Conservation (phyloP, 169 alveolate genomes). For the Cryptosporidium bovis region DNA sequence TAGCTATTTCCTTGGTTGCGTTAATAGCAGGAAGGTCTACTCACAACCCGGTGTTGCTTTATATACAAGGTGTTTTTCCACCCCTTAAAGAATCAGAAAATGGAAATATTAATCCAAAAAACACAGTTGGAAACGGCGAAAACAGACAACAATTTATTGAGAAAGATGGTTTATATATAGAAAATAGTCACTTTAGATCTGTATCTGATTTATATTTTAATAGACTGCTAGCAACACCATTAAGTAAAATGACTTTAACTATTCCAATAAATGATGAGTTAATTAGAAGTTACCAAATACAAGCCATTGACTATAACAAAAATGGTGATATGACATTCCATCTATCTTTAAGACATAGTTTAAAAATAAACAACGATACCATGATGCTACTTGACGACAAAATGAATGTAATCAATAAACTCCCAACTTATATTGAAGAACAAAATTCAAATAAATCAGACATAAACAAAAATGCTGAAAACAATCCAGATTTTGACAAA, state of each 20-base stretch:
- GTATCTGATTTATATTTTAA: constrained; percentile 37
- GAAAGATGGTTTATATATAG: background rate
- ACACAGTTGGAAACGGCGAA: background rate
- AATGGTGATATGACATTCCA: constrained; percentile 32
- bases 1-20: constrained; percentile 17
- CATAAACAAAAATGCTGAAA: background rate
- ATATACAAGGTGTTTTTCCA: constrained; percentile 26
- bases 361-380: constrained; percentile 42
- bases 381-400: constrained; percentile 14
- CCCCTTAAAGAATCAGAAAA: constrained; percentile 5
- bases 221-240: constrained; percentile 33
- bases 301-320: constrained; percentile 33
- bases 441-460: background rate
- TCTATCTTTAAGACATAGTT: constrained; percentile 32
- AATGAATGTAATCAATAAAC: constrained; percentile 19
- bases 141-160: background rate
- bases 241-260: constrained; percentile 47
- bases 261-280: constrained; percentile 35
- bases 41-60: constrained; percentile 20
- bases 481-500: constrained; percentile 2
- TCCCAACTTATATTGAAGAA: constrained; percentile 33
- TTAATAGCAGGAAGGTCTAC: background rate
- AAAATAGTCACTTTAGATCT: constrained; percentile 1
- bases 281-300: constrained; percentile 59
- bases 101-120: background rate